Conservation (phyloP, 2,329 filamentous ascomycete genomes). For the Clonostachys sp. region DNA sequence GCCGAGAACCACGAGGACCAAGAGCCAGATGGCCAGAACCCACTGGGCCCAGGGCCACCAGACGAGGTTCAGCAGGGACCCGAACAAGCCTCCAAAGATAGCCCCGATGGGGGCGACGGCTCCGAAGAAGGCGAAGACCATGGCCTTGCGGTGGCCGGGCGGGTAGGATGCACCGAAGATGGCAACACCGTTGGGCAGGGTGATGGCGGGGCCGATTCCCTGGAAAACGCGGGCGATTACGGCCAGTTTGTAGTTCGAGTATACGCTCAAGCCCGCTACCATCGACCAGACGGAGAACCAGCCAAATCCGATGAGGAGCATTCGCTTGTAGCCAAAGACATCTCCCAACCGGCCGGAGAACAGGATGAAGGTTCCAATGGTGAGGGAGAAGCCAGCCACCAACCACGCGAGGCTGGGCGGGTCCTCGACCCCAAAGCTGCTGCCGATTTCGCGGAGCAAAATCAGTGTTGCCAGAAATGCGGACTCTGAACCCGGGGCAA, state of each 20-base stretch:
- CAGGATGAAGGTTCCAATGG: conserved; percentile 52
- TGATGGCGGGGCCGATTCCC: conserved; percentile 57
- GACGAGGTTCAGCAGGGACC: conserved; percentile 28
- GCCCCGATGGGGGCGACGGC: conserved; percentile 40
- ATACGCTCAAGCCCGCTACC: conserved; percentile 34
- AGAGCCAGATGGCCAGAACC: conserved; percentile 27
- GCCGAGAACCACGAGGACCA: conserved; percentile 21
- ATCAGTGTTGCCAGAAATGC: conserved; percentile 29
- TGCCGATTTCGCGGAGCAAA: conserved; percentile 41
- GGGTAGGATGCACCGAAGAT: conserved; percentile 54
- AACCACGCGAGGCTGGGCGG: conserved; percentile 48
- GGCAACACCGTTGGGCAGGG: conserved; percentile 60
- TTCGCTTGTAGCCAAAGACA: conserved; percentile 49
- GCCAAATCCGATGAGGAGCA: conserved; percentile 47
- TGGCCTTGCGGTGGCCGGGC: conserved; percentile 52
- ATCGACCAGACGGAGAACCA: conserved; percentile 53
- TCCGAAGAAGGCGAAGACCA: conserved; percentile 51
- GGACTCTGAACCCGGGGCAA: conserved; percentile 19
- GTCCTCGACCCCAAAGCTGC: conserved; percentile 35
- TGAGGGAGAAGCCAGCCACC: conserved; percentile 52
- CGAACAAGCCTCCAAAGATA: conserved; percentile 33
- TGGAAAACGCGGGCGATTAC: conserved; percentile 49
- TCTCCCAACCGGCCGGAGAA: conserved; percentile 52
- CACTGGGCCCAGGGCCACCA: conserved; percentile 48
- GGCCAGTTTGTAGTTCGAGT: conserved; percentile 36